phyloP scores from a whole-genome alignment of 1,139 yeast genomes.

The Spathaspora sp. region DNA sequence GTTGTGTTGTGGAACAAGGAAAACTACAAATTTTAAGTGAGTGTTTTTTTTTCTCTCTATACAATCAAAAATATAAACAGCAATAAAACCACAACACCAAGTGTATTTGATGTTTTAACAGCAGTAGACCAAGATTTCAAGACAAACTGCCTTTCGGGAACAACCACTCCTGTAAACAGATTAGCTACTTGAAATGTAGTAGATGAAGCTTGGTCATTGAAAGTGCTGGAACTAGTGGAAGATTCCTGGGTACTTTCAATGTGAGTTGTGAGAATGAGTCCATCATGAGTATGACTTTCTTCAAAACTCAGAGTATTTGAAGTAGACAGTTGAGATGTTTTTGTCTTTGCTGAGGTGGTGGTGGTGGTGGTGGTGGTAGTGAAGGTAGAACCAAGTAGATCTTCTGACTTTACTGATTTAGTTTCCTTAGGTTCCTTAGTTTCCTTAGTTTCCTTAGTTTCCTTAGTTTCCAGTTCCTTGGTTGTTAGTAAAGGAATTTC shows the following conservation, averaged over 20 bases:
- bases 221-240: background rate
- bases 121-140: conserved; percentile 10
- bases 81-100: background rate
- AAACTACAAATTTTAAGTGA: background rate
- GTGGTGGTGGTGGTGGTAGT: background rate
- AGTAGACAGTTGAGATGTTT: background rate
- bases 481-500: background rate
- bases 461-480: background rate
- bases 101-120: background rate
- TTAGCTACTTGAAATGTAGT: conserved; percentile 1
- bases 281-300: background rate
- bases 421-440: background rate
- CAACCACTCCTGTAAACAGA: conserved; percentile 13
- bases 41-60: background rate
- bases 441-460: background rate
- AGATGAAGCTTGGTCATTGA: background rate
- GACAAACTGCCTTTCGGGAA: conserved; percentile 8
- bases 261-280: background rate
- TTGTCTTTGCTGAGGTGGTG: background rate
- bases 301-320: background rate
- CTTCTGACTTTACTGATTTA: background rate
- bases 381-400: too few species aligned
- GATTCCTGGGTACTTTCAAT: background rate
- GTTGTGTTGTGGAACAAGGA: background rate
- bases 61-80: background rate